Evolutionary conservation across 257 asterid species (phyloP).

Genomic region (Solanum megistacrolobum): DNA sequence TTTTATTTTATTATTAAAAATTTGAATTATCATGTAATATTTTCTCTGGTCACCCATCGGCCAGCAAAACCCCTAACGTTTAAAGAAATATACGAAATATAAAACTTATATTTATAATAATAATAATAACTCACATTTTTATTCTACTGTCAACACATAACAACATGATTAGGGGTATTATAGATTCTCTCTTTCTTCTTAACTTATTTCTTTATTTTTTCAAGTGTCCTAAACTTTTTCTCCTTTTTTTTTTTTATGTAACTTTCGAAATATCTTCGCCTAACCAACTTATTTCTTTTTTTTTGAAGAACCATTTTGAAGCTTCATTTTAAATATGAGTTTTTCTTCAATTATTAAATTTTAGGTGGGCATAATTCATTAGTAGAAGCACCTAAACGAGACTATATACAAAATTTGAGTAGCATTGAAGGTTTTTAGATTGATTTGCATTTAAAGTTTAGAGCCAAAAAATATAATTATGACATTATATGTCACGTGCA

Average conservation of each 20-base stretch:
- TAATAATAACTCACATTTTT: too few species aligned
- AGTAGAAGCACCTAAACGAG: neutral
- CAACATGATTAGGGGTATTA: neutral
- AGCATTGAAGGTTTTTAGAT: neutral
- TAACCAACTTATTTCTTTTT: neutral
- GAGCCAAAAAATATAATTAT: too few species aligned
- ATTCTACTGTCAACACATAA: neutral
- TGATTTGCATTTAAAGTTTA: neutral
- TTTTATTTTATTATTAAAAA: too few species aligned
- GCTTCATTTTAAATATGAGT: neutral
- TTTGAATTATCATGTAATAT: neutral
- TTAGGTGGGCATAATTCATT: neutral
- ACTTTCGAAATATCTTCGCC: neutral
- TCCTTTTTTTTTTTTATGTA: too few species aligned
- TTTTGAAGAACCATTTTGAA: neutral
- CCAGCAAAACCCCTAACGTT: too few species aligned
- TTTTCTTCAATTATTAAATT: too few species aligned
- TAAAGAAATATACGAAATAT: neutral
- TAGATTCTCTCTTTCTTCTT: neutral
- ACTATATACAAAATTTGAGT: neutral
- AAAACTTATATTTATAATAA: too few species aligned
- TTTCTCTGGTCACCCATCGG: too few species aligned
- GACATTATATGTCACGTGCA: too few species aligned
- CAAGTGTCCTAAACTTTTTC: neutral
- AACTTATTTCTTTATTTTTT: neutral